These are phyloP conservation scores for Pseudogymnoascus sp. DNA, from an alignment of 2,329 filamentous ascomycete species.

Conservation along the genomic window DNA sequence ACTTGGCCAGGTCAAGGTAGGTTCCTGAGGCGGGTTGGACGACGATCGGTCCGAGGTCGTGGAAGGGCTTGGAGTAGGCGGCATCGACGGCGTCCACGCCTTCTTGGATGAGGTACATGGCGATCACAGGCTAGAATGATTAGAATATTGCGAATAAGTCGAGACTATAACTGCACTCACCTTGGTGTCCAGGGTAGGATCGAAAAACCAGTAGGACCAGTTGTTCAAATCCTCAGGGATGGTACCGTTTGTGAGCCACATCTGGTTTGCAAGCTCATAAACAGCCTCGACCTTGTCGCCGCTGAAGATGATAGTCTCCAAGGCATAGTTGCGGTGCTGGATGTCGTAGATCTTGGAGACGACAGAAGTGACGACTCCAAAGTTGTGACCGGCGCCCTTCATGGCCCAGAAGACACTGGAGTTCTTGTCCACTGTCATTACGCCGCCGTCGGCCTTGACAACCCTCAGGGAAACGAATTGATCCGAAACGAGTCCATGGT, in stretches of 20 bases:
- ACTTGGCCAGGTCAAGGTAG: slow-evolving; percentile 38
- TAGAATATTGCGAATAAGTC: background rate
- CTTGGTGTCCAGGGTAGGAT: slow-evolving; percentile 35
- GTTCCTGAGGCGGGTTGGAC: slow-evolving; percentile 30
- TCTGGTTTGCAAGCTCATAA: slow-evolving; percentile 39
- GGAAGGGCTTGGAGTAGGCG: slow-evolving; percentile 36
- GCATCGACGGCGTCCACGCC: slow-evolving; percentile 35
- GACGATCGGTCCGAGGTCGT: slow-evolving; percentile 33
- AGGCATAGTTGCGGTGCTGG: slow-evolving; percentile 30
- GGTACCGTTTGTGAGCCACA: slow-evolving; percentile 36
- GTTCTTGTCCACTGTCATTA: slow-evolving; percentile 33
- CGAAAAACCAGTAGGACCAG: slow-evolving; percentile 42
- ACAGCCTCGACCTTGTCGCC: slow-evolving; percentile 42
- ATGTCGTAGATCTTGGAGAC: slow-evolving; percentile 41
- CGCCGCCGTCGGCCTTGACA: slow-evolving; percentile 41
- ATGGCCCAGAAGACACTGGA: slow-evolving; percentile 51
- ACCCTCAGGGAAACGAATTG: slow-evolving; percentile 41
- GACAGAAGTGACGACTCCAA: slow-evolving; percentile 46
- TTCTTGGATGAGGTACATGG: slow-evolving; percentile 37
- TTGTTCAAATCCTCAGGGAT: slow-evolving; percentile 40
- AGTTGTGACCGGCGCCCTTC: slow-evolving; percentile 50
- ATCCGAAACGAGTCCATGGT: slow-evolving; percentile 43
- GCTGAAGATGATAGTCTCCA: slow-evolving; percentile 37
- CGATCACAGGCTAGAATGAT: slow-evolving; percentile 31
- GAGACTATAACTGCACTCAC: slow-evolving; percentile 24